Conservation (phyloP, 169 alveolate species). For the Plasmodium relictum region DNA sequence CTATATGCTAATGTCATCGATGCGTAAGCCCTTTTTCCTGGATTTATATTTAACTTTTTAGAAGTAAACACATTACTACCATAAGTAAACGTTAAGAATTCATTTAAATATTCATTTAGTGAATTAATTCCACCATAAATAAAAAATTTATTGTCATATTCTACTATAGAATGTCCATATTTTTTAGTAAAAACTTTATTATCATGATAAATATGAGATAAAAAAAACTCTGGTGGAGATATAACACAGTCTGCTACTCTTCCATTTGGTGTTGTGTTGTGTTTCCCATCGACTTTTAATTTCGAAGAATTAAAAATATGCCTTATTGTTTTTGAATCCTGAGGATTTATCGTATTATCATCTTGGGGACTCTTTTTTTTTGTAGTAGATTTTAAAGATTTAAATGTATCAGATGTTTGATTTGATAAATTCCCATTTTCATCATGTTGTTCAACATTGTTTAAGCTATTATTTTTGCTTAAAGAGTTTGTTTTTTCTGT, state of each 20-base stretch:
- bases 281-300: slow-evolving; percentile 35
- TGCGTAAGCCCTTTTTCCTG: slow-evolving; percentile 76
- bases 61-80: slow-evolving; percentile 72
- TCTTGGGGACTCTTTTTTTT: slow-evolving; percentile 35
- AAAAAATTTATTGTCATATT: slow-evolving; percentile 72
- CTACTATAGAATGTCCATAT: slow-evolving; percentile 73
- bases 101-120: slow-evolving; percentile 57
- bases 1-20: slow-evolving; percentile 64
- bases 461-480: slow-evolving; percentile 27
- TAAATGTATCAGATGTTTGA: slow-evolving; percentile 40
- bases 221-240: slow-evolving; percentile 77
- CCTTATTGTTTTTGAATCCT: slow-evolving; percentile 33
- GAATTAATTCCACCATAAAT: slow-evolving; percentile 77
- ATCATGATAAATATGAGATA: slow-evolving; percentile 78
- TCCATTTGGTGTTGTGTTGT: slow-evolving; percentile 20
- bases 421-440: slow-evolving; percentile 28
- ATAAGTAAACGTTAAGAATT: slow-evolving; percentile 60
- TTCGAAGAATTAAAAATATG: slow-evolving; percentile 20
- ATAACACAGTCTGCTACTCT: slow-evolving; percentile 78
- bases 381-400: slow-evolving; percentile 1
- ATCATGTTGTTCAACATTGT: slow-evolving; percentile 5
- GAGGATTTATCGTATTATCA: slow-evolving; percentile 23
- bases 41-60: slow-evolving; percentile 49
- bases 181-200: slow-evolving; percentile 74
- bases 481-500: slow-evolving; percentile 16